Evolutionary conservation across 1,284 basidiomycete species (phyloP).

Genomic region (Leccinum insigne): DNA sequence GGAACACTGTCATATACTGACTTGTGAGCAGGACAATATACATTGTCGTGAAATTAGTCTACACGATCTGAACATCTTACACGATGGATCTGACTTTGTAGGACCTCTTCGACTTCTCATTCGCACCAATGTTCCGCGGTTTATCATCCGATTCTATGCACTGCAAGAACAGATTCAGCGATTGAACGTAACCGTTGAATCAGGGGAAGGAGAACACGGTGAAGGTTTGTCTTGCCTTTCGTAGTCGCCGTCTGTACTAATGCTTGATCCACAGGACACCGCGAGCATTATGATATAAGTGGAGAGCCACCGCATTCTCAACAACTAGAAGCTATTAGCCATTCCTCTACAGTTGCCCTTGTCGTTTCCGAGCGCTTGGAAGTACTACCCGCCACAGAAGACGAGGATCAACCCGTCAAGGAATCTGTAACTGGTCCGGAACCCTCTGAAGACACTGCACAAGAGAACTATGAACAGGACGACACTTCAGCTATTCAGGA

Average conservation of each 20-base stretch:
- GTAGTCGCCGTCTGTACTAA: neutral
- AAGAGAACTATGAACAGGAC: too few species aligned
- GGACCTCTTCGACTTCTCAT: constrained; percentile 68
- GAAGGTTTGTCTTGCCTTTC: constrained; percentile 17
- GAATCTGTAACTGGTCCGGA: constrained; percentile 11
- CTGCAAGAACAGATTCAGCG: constrained; percentile 60
- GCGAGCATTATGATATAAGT: constrained; percentile 7
- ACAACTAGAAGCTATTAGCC: constrained; percentile 2
- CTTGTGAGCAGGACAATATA: constrained; percentile 62
- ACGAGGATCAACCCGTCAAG: constrained; percentile 18
- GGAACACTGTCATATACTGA: constrained; percentile 6
- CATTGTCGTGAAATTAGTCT: constrained; percentile 68
- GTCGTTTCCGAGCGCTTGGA: constrained; percentile 5
- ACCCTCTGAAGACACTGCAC: constrained; percentile 4
- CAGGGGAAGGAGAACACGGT: constrained; percentile 16
- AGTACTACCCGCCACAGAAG: constrained; percentile 10
- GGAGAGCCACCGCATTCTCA: constrained; percentile 13
- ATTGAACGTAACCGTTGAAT: constrained; percentile 36
- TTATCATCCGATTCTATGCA: constrained; percentile 64
- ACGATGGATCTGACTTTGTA: constrained; percentile 60
- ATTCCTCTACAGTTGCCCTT: neutral
- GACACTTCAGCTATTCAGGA: too few species aligned
- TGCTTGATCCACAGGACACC: neutral
- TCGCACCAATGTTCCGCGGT: constrained; percentile 53
- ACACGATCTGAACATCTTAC: constrained; percentile 70